Evolutionary conservation across 176 grass and related monocot genomes (phyloP).

Genomic region (Cenchrus purpureus): DNA sequence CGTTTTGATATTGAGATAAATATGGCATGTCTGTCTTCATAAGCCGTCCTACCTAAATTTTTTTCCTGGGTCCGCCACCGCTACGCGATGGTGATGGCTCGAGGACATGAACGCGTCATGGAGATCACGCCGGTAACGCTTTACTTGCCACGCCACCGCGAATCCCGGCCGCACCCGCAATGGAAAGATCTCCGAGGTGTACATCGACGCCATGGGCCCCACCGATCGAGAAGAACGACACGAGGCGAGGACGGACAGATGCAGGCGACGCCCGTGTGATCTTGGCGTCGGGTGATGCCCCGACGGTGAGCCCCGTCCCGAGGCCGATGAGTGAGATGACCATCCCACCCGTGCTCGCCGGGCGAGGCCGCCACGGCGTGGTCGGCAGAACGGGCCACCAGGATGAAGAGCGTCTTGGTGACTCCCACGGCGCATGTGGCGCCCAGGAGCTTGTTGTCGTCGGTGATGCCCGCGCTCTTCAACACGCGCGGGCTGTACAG

Average conservation of each 20-base stretch:
- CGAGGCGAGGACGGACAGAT: slow-evolving; percentile 55
- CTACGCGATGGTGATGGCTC: slow-evolving; percentile 77
- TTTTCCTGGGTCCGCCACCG: not conserved
- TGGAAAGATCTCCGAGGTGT: slow-evolving; percentile 72
- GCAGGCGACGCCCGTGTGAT: slow-evolving; percentile 57
- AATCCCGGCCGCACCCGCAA: slow-evolving; percentile 62
- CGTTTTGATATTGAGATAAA: too few species aligned
- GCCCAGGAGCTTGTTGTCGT: slow-evolving; percentile 47
- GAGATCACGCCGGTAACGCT: slow-evolving; percentile 61
- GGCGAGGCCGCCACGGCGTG: slow-evolving; percentile 59
- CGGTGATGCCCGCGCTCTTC: slow-evolving; percentile 56
- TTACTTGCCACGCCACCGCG: slow-evolving; percentile 51
- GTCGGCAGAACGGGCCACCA: slow-evolving; percentile 67
- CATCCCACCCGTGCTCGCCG: slow-evolving; percentile 51
- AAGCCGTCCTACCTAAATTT: too few species aligned
- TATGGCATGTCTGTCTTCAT: too few species aligned
- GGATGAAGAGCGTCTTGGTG: slow-evolving; percentile 67
- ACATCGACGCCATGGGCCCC: slow-evolving; percentile 59
- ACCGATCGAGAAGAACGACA: slow-evolving; percentile 83
- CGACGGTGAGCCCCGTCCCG: slow-evolving; percentile 49
- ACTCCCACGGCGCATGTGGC: slow-evolving; percentile 72
- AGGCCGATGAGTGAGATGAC: slow-evolving; percentile 49
- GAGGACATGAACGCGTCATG: slow-evolving; percentile 74
- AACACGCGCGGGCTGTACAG: slow-evolving; percentile 78
- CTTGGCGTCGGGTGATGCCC: slow-evolving; percentile 30